Percentiles rank a stretch among this genome's conserved stretches.
Conservation (phyloP, 108 stramenopile species). For the Pseudonitzschia pungens region DNA sequence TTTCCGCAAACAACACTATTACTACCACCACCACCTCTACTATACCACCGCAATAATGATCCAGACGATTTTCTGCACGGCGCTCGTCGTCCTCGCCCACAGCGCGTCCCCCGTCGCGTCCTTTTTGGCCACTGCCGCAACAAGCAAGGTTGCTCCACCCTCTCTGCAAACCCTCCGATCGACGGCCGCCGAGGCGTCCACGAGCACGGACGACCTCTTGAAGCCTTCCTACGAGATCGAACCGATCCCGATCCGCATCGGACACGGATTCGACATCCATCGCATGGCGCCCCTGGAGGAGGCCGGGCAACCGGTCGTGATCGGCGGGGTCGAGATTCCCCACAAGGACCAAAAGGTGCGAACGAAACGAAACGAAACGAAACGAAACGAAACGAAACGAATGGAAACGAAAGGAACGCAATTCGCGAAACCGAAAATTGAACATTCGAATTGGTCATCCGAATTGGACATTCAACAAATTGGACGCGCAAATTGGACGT, state of each 20-base stretch:
- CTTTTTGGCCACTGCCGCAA: not conserved
- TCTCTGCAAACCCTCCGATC: not conserved
- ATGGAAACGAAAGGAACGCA: constrained; percentile 10
- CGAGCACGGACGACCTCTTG: constrained; percentile 44
- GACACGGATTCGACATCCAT: constrained; percentile 97
- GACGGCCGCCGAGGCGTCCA: constrained; percentile 9
- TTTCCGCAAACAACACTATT: not conserved
- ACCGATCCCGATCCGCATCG: constrained; percentile 81
- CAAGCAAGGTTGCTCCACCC: too few species aligned
- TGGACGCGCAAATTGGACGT: too few species aligned
- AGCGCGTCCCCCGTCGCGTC: not conserved
- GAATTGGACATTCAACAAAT: too few species aligned
- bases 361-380: not conserved
- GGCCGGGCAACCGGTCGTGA: constrained; percentile 89
- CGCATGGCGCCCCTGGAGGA: constrained; percentile 84
- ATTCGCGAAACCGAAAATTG: too few species aligned
- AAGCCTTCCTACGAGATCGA: constrained; percentile 79
- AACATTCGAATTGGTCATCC: too few species aligned
- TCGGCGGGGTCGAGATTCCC: constrained; percentile 85
- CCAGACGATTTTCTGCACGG: not conserved
- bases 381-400: constrained; percentile 7
- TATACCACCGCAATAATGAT: not conserved
- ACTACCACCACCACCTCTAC: not conserved
- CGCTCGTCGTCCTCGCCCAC: constrained; percentile 1
- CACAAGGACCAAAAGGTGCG: constrained; percentile 79